A percentile compares a stretch with the other conserved stretches of the same genome.
phyloP scores from a whole-genome alignment of 192 early-diverging fungal genomes.

The Chytriomyces sp. region DNA sequence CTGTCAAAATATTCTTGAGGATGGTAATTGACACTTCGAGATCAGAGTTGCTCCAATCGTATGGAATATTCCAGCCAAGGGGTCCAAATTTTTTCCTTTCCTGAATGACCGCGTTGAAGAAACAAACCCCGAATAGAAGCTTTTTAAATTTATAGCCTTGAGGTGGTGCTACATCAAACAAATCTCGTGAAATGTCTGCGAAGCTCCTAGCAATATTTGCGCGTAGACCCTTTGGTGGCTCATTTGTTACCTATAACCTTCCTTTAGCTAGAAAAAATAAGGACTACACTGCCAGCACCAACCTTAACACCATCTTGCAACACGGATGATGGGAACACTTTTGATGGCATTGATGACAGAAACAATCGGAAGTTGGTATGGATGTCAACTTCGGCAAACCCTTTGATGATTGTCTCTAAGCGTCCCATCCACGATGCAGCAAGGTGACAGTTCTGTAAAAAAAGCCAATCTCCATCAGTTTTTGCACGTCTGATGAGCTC shows the following conservation, averaged over 20 bases:
- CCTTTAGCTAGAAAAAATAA: neutral
- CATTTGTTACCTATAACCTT: conserved; percentile 50
- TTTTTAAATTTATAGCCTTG: conserved; percentile 60
- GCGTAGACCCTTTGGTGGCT: conserved; percentile 64
- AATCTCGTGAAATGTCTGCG: conserved; percentile 56
- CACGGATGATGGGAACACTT: conserved; percentile 60
- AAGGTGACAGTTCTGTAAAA: conserved; percentile 67
- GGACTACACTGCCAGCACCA: neutral
- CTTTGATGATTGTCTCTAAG: conserved; percentile 59
- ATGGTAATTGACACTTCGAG: conserved; percentile 58
- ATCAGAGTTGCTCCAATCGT: conserved; percentile 63
- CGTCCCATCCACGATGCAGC: conserved; percentile 64
- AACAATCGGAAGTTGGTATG: conserved; percentile 58
- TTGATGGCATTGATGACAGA: conserved; percentile 67
- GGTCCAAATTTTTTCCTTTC: conserved; percentile 64
- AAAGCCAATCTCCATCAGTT: conserved; percentile 61
- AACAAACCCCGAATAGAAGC: conserved; percentile 64
- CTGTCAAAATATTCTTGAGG: conserved; percentile 53
- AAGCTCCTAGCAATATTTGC: conserved; percentile 63
- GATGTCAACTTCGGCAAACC: conserved; percentile 54
- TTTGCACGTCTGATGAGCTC: conserved; percentile 52
- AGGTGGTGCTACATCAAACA: conserved; percentile 61
- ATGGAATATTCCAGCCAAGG: conserved; percentile 64
- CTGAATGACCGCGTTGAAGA: conserved; percentile 68
- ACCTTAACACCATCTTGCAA: conserved; percentile 63